Base-by-base conservation (phyloP, 1,284 basidiomycete species). In the Naganishia sp. region DNA sequence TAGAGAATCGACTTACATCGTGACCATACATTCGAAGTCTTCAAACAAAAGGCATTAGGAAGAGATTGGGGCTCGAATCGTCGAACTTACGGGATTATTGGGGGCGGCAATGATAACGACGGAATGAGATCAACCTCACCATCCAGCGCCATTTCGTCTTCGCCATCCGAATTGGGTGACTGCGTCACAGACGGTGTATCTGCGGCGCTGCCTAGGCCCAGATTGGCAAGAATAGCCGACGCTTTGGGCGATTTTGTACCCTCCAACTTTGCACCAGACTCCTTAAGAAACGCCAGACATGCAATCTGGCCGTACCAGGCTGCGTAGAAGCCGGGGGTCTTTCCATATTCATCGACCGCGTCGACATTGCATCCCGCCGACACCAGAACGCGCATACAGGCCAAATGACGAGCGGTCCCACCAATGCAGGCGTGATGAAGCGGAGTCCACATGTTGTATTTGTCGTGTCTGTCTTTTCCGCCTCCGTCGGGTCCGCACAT, bases 401-500 rank as follows among this genome's bases (percentile, higher is more conserved):
- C 83, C 31, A 85, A 80, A 73, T 89, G 90, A 31, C 72, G 66
- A 9, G 72, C 45, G 7, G 74, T 73, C 0, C 96, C 95, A 70
- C 92, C 89, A 39, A 93, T 88, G 1, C 94, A 90, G 4, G 96
- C 94, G 77, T 99, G 95, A 77, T 96, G 94, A 56, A 98, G 84
- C 23, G 96, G 95, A 7, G 95, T 99, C 94, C 96, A 98, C 77
- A 95, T 90, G 75, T 96, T 92, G 79, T 94, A 94, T 70, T 96
- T 99, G 83, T 99, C 95, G 5, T 88, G 87, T 28, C 87, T 84
- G 77, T 99, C 92, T 86, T 91, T 92, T 9, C 90, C 90, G 25
- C 80, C 72, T 63, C 79, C 75, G 66, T 78, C 73, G 6, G 74
- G 67, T 49, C 79, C 80, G 23, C 79, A 79, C 50, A 78, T 74